Percentiles rank a stretch among this genome's conserved stretches.
phyloP scores from a whole-genome alignment of 2,329 filamentous ascomycete genomes.

The Sclerotinia sclerotiorum region DNA sequence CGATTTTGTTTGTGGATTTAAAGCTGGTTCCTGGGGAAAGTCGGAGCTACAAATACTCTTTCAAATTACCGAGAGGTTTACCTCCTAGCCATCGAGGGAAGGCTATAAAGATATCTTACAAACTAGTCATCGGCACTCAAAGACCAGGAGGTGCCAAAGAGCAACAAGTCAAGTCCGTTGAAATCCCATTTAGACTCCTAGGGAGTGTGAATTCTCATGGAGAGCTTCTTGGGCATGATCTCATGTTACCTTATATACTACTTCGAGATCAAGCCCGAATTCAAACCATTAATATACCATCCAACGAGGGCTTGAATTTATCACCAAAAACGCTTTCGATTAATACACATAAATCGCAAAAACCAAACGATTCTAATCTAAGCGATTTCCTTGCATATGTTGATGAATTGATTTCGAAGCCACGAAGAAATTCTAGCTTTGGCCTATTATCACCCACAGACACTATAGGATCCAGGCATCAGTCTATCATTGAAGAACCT shows the following conservation, averaged over 20 bases:
- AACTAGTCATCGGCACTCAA: slow-evolving; percentile 88
- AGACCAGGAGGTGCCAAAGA: slow-evolving; percentile 74
- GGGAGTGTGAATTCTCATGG: slow-evolving; percentile 89
- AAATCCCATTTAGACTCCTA: slow-evolving; percentile 88
- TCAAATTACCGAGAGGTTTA: slow-evolving; percentile 81
- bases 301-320: slow-evolving; percentile 20
- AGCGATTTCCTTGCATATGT: slow-evolving; percentile 76
- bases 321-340: slow-evolving; percentile 25
- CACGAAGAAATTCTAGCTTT: slow-evolving; percentile 53
- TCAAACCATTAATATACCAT: slow-evolving; percentile 33
- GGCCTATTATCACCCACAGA: slow-evolving; percentile 73
- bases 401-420: slow-evolving; percentile 67
- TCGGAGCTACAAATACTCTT: slow-evolving; percentile 81
- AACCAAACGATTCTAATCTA: slow-evolving; percentile 43
- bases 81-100: slow-evolving; percentile 89
- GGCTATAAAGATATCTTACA: slow-evolving; percentile 91
- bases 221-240: slow-evolving; percentile 86
- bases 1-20: slow-evolving; percentile 91
- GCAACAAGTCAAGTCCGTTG: slow-evolving; percentile 84
- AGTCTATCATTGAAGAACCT: slow-evolving; percentile 56
- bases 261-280: slow-evolving; percentile 72
- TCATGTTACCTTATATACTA: slow-evolving; percentile 91
- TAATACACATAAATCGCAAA: slow-evolving; percentile 34
- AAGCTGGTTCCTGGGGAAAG: slow-evolving; percentile 86
- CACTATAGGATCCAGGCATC: slow-evolving; percentile 53